A percentile compares a stretch with the other conserved stretches of the same genome.
Conservation (phyloP, 495 filamentous ascomycete genomes). For the Penicillium angulare region DNA sequence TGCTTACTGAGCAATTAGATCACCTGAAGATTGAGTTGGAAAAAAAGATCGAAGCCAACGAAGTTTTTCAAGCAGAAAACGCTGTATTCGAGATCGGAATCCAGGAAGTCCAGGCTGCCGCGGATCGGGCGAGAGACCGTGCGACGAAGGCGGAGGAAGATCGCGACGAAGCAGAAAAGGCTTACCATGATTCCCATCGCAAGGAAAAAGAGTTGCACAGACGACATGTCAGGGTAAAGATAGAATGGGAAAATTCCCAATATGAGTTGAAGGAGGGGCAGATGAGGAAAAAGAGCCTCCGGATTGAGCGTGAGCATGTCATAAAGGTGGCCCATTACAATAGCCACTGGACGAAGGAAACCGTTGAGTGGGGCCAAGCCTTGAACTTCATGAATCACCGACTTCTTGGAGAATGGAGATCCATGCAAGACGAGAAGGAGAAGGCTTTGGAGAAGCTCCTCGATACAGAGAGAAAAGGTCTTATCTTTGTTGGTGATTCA, state of each 20-base stretch:
- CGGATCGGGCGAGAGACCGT: background rate
- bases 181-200: no score
- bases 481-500: background rate
- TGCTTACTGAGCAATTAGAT: no score
- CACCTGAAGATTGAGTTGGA: no score
- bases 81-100: background rate
- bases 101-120: background rate
- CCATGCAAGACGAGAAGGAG: background rate
- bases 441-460: background rate
- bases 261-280: background rate
- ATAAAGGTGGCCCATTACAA: background rate
- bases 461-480: background rate
- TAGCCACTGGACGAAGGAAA: background rate
- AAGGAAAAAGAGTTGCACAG: no score
- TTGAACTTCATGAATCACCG: conserved; percentile 1
- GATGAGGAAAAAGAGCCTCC: no score
- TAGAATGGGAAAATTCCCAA: no score
- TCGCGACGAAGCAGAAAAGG: no score
- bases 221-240: no score
- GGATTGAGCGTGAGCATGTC: background rate
- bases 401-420: background rate
- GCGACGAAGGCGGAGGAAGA: no score
- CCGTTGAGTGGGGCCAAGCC: background rate
- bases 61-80: no score
- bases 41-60: no score